Percentiles rank a stretch among this genome's conserved stretches.
phyloP scores from a whole-genome alignment of 305 asterid species.

The Solanum hybrid region DNA sequence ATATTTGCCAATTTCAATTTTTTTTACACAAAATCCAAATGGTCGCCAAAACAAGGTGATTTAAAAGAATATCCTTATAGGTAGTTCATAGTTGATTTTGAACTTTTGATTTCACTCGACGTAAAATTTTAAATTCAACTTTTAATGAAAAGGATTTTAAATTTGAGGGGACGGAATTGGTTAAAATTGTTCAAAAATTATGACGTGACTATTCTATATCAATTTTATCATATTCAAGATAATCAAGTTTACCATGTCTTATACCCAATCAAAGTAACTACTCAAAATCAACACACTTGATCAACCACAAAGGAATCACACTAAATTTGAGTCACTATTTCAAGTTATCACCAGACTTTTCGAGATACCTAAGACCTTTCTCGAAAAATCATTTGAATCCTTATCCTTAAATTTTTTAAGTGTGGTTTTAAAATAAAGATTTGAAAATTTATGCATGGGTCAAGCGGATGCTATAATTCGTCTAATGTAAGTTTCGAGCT shows the following conservation, averaged over 20 bases:
- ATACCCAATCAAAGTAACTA: background rate
- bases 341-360: background rate
- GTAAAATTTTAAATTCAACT: too few relatives aligned
- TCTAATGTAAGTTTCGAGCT: too few relatives aligned
- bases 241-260: background rate
- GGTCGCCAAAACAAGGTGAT: too few relatives aligned
- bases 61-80: too few relatives aligned
- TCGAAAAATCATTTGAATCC: background rate
- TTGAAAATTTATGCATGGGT: too few relatives aligned
- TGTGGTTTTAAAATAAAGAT: too few relatives aligned
- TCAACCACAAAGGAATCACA: background rate
- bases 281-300: background rate
- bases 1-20: background rate
- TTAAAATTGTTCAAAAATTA: too few relatives aligned
- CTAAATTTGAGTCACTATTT: background rate
- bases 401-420: background rate
- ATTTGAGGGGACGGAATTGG: background rate
- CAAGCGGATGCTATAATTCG: background rate
- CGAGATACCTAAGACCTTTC: background rate
- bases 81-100: too few relatives aligned
- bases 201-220: background rate
- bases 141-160: too few relatives aligned
- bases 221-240: too few relatives aligned
- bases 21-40: background rate
- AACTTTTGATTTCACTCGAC: too few relatives aligned